phyloP scores from a whole-genome alignment of 2,329 filamentous ascomycete genomes.

The Aaosphaeria pasadenensis region DNA sequence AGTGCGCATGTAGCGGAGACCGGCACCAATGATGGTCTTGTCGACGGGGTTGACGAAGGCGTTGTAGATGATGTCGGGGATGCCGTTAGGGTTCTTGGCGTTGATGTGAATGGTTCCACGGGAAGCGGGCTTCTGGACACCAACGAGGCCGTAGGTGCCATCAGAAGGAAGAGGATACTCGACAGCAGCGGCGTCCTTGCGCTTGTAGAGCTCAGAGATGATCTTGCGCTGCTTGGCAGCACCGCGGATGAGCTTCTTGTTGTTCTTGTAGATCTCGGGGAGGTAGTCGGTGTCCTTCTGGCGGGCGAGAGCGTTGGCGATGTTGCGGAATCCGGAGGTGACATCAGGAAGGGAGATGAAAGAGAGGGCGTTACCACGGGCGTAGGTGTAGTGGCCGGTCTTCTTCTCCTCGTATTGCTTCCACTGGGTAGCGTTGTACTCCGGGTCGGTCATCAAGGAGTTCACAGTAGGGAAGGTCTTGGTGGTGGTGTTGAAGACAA shows the following conservation, averaged over 20 bases:
- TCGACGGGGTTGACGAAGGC: conserved; percentile 28
- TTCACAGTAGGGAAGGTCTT: conserved; percentile 20
- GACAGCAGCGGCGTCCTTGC: conserved; percentile 16
- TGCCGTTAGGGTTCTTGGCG: conserved; percentile 22
- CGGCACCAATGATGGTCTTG: conserved; percentile 25
- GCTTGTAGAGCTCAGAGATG: conserved; percentile 19
- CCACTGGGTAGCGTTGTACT: conserved; percentile 31
- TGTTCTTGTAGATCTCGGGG: conserved; percentile 19
- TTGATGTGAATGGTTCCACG: conserved; percentile 35
- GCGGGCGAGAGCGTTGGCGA: conserved; percentile 13
- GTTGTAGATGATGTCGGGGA: conserved; percentile 25
- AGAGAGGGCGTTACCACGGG: conserved; percentile 20
- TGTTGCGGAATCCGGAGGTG: conserved; percentile 8
- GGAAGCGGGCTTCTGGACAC: conserved; percentile 30
- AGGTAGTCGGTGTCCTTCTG: conserved; percentile 22
- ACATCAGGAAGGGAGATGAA: conserved; percentile 24
- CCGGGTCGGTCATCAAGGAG: conserved; percentile 22
- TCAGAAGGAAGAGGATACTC: conserved; percentile 36
- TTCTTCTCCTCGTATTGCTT: conserved; percentile 28
- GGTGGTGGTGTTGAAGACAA: conserved; percentile 19
- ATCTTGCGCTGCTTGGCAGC: conserved; percentile 20
- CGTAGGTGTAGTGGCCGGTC: conserved; percentile 28
- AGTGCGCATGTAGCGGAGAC: conserved; percentile 32
- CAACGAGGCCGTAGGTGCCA: conserved; percentile 20
- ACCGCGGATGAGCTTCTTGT: conserved; percentile 16